Base-by-base conservation (phyloP, 345 rosid species). In the Passiflora organensis region DNA sequence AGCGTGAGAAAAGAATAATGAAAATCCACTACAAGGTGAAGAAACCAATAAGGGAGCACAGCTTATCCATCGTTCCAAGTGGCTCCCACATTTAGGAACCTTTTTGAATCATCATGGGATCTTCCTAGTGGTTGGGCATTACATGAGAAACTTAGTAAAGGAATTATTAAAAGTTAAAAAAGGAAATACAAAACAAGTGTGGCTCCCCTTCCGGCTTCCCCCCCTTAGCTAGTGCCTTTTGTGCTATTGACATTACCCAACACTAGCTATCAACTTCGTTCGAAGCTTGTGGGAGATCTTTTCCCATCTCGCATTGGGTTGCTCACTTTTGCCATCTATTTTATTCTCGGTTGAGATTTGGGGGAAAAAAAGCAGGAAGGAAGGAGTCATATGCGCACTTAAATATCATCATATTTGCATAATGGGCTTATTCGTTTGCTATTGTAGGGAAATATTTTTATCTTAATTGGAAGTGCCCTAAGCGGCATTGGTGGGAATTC, bases 61-160 rank as follows among this genome's bases (percentile, higher is more conserved):
- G 17, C 51, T 32, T 37, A 47, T 34, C 18, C 12, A 43, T 55
- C 15, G 10, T 32, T 9, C 4, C 22, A 32, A 22, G 70, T 59
- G 77, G 77, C 16, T 46, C 77, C 73, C 60, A 55, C 59, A 17
- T 51, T 56, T 28, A n/a, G 28, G 48, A 53, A 55, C 39, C 55
- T 41, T 73, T 74, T 50, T 54, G 69, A 65, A 62, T 70, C 63
- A 69, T 70, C 53, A 74, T 63, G 60, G 72, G 63, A 69, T 56
- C 63, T 65, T 62, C 63, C 59, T 1, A 39, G 59, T 69, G 66
- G 69, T 49, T 53, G 65, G n/a, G 72, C 63, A 66, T 46, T 49
- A 43, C 57, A 62, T 61, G 36, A 68, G 69, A 38, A 54, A 58
- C 67, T 62, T 58, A 57, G 39, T 52, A 66, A 44, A 23, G 47